A percentile compares a stretch with the other conserved stretches of the same genome.
Conservation (phyloP, 2,329 filamentous ascomycete genomes). For the Pyrenochaeta sp. region DNA sequence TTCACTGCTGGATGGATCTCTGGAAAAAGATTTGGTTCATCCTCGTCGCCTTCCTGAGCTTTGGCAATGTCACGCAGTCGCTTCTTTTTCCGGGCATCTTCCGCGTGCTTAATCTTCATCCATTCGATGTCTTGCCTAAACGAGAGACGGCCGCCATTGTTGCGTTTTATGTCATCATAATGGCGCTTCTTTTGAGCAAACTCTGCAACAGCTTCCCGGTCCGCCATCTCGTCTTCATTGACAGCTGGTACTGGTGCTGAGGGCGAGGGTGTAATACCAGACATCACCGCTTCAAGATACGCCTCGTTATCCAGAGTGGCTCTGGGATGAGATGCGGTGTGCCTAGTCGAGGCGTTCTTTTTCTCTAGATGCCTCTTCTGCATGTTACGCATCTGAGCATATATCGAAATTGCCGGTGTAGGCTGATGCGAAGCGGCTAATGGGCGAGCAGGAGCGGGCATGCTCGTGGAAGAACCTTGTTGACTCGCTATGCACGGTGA, state of each 20-base stretch:
- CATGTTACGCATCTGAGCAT: slow-evolving; percentile 16
- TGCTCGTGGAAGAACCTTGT: neutral
- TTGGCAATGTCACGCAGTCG: slow-evolving; percentile 22
- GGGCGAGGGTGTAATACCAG: slow-evolving; percentile 1
- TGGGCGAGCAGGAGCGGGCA: slow-evolving; percentile 7
- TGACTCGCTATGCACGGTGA: neutral
- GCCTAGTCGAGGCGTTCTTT: slow-evolving; percentile 8
- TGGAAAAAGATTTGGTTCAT: slow-evolving; percentile 20
- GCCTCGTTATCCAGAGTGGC: slow-evolving; percentile 14
- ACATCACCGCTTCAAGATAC: slow-evolving; percentile 24
- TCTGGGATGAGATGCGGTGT: neutral
- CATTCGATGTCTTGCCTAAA: slow-evolving; percentile 42
- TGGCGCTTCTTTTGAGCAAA: slow-evolving; percentile 29
- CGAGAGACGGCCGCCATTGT: slow-evolving; percentile 23
- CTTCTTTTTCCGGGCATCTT: slow-evolving; percentile 29
- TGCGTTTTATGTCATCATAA: slow-evolving; percentile 29
- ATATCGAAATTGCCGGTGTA: neutral
- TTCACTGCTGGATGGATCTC: neutral
- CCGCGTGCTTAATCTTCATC: slow-evolving; percentile 31
- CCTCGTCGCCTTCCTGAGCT: slow-evolving; percentile 16
- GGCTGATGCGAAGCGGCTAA: neutral
- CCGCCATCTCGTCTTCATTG: slow-evolving; percentile 13
- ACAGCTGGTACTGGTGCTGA: slow-evolving; percentile 1
- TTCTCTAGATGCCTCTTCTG: slow-evolving; percentile 16
- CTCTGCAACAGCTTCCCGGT: slow-evolving; percentile 19